Conservation (phyloP, 2,329 filamentous ascomycete species). For the Cercospora sp. region DNA sequence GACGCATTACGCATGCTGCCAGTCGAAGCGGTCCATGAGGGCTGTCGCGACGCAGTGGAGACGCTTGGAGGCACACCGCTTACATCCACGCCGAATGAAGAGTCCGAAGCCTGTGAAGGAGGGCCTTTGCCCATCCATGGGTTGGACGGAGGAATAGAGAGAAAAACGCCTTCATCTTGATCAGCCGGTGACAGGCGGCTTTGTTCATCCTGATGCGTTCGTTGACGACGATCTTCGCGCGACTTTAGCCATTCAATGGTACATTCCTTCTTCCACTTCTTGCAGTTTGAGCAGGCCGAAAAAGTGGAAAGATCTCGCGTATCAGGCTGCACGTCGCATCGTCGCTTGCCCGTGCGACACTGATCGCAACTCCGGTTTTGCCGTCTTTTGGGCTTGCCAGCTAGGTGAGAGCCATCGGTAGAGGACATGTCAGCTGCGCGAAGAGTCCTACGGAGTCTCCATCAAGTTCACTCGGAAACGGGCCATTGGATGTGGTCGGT, state of each 20-base stretch:
- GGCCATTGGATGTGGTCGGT: not conserved
- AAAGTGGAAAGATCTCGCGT: conserved; percentile 8
- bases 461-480: not conserved
- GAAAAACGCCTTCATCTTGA: conserved; percentile 3
- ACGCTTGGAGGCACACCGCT: not conserved
- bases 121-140: conserved; percentile 5
- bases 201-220: not conserved
- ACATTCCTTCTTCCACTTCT: conserved; percentile 21
- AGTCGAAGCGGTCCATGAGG: not conserved
- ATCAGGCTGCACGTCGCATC: conserved; percentile 17
- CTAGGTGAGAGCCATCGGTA: conserved; percentile 8
- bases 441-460: not conserved
- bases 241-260: conserved; percentile 20
- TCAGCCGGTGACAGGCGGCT: not conserved
- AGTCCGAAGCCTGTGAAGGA: not conserved
- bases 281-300: conserved; percentile 19
- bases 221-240: conserved; percentile 11
- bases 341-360: conserved; percentile 19
- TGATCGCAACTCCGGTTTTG: conserved; percentile 23
- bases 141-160: not conserved
- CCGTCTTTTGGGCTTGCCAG: conserved; percentile 15
- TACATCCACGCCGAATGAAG: not conserved
- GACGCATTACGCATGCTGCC: not conserved
- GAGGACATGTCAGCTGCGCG: conserved; percentile 7
- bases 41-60: conserved; percentile 3